Base-by-base conservation (phyloP, 768 basidiomycete genomes). In the Cytidiella melzeri region DNA sequence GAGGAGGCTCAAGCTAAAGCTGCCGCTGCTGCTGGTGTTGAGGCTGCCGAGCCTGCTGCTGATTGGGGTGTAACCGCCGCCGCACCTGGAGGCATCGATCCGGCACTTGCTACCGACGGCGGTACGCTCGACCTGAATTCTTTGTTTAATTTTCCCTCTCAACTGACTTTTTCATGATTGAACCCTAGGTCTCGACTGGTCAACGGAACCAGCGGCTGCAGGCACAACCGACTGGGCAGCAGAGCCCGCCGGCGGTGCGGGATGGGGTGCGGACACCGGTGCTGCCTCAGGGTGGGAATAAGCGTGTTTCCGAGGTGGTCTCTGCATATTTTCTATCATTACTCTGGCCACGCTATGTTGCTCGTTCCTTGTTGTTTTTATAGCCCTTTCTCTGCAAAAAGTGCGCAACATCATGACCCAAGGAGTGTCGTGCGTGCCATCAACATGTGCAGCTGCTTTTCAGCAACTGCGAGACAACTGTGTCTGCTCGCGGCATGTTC, bases 1-100 rank as follows among this genome's bases (percentile, higher is more conserved):
- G 94, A 92, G 67, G 92, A 91, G 67, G 89, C 90, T 23, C 82
- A 86, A 55, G 89, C 89, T 60, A 93, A 93, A 72, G 70, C 73
- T 45, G 68, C 69, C 44, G 75, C 80, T 56, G 15, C 9, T 15
- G 76, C 80, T 54, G 80, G 79, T 44, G 81, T 76, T 55, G 77
- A 74, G 47, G 75, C 70, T 50, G 68, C 64, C 39, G 85, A 79
- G 58, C 67, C 72, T 36, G 69, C 72, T 30, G 69, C 74, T 42
- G 87, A 91, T 60, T 91, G 91, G 87, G 88, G 89, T 58, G 80
- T 83, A 46, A 60, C 80, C 47, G 74, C 81, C 63, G 84, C 82
- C 45, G 76, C 82, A 54, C 75, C 74, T 53, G 90, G 85, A 44
- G 72, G 70, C 38, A 85, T 91, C 69, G 88, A 92, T 70, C 87